Evolutionary conservation across 2,329 filamentous ascomycete species (phyloP), one percentile per base, ranked within the genome.

Genomic region (Exophiala calicioides): DNA sequence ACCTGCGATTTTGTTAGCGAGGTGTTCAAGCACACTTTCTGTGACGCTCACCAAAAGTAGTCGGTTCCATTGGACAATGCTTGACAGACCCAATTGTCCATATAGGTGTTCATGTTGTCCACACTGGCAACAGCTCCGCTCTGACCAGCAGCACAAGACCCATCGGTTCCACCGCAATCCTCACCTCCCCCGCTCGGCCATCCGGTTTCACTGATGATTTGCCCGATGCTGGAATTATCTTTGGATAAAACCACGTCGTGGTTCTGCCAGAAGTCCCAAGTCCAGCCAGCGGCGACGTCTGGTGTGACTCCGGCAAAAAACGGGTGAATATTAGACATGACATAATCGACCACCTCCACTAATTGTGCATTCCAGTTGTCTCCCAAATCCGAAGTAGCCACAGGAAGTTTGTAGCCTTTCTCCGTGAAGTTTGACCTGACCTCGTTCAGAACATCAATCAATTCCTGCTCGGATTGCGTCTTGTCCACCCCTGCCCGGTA

Each of bases 281-380:
- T 95, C 91, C 91, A 97, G 5, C 65, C 70, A 0, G 90, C 84
- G 0, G 89, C 88, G 1, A 78, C 65, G 2, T 79, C 72, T 2
- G 82, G 84, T 0, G 78, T 72, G 9, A 88, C 81, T 35, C 91
- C 91, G 0, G 84, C 86, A 63, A 97, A 97, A 76, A 97, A 96
- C 0, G 93, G 91, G 64, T 97, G 93, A 44, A 97, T 88, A 64
- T 97, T 97, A 58, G 88, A 86, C 90, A 97, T 96, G 68, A 97
- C 83, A 60, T 88, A 84, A 66, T 97, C 90, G 31, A 88, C 86
- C 40, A 81, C 76, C 3, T 70, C 59, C 0, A 86, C 86, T 13
- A 97, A 79, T 2, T 76, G 73, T 0, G 76, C 62, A 2, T 82
- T 85, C 91, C 91, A 97, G 60, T 91, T 86, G 60, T 93, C 85